Percentiles rank a stretch among this genome's conserved stretches.
Evolutionary conservation across 2,329 filamentous ascomycete genomes (phyloP).

Genomic region (Scedosporium apiospermum): DNA sequence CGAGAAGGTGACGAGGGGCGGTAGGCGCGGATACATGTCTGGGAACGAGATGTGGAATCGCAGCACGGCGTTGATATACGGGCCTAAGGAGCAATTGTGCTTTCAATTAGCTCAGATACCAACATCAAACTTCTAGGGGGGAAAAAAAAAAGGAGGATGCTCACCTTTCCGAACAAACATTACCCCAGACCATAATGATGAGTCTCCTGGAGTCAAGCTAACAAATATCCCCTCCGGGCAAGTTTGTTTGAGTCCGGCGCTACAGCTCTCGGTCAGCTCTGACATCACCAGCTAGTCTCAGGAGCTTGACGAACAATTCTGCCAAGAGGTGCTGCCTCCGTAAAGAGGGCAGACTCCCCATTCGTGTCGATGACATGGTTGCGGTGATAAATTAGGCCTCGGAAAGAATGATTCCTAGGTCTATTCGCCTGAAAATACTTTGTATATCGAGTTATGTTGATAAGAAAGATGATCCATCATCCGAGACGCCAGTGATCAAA

Average conservation of each 20-base stretch:
- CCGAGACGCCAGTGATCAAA: constrained; percentile 1
- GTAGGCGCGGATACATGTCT: constrained; percentile 64
- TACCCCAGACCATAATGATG: constrained; percentile 79
- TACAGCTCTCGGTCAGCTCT: constrained; percentile 24
- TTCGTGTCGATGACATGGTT: constrained; percentile 33
- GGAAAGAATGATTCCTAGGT: not conserved
- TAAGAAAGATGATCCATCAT: constrained; percentile 5
- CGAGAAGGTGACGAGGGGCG: constrained; percentile 78
- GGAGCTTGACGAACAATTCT: constrained; percentile 58
- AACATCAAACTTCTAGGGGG: no score
- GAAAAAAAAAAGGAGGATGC: constrained; percentile 1
- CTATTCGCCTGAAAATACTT: not conserved
- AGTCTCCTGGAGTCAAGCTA: constrained; percentile 70
- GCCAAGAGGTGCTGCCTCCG: constrained; percentile 68
- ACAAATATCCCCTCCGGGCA: constrained; percentile 84
- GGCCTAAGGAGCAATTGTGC: constrained; percentile 44
- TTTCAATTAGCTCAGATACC: not conserved
- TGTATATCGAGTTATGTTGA: constrained; percentile 1
- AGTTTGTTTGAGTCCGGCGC: constrained; percentile 69
- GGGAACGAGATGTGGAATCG: constrained; percentile 88
- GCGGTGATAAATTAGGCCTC: not conserved
- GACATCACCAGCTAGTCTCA: not conserved
- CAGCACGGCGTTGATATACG: constrained; percentile 78
- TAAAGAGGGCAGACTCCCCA: constrained; percentile 43
- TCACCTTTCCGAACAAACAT: constrained; percentile 83